Evolutionary conservation across 805 yeast species (phyloP).

Genomic region (Wilhelminamyces savonicus): DNA sequence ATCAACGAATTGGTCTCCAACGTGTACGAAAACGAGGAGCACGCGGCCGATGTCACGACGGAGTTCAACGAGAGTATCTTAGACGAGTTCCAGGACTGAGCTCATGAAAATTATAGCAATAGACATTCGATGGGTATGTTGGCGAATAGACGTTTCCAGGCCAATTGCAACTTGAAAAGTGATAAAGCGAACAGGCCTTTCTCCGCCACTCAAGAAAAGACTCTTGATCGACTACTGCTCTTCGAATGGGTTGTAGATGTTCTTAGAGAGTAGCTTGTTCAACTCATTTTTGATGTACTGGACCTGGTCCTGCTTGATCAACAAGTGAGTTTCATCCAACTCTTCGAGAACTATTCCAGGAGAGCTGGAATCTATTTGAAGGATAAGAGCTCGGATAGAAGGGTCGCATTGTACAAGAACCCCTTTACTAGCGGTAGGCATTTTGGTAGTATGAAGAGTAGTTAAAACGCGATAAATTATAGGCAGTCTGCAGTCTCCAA

Average conservation of each 20-base stretch:
- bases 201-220: no score
- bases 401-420: conserved; percentile 68
- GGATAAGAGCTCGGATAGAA: conserved; percentile 78
- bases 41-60: conserved; percentile 1
- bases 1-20: conserved; percentile 30
- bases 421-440: conserved; percentile 41
- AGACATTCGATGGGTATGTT: no score
- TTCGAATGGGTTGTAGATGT: conserved; percentile 78
- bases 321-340: conserved; percentile 83
- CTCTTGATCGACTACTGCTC: conserved; percentile 39
- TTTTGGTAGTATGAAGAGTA: no score
- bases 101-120: no score
- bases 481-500: no score
- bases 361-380: conserved; percentile 69
- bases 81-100: conserved; percentile 14
- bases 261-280: conserved; percentile 68
- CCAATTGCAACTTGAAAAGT: no score
- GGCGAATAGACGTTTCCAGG: no score
- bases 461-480: no score
- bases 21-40: conserved; percentile 15
- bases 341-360: conserved; percentile 73
- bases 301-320: conserved; percentile 74
- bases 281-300: conserved; percentile 72
- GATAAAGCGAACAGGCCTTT: no score
- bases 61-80: conserved; percentile 23